phyloP scores from a whole-genome alignment of 257 asterid species.

The Buddleja alternifolia region DNA sequence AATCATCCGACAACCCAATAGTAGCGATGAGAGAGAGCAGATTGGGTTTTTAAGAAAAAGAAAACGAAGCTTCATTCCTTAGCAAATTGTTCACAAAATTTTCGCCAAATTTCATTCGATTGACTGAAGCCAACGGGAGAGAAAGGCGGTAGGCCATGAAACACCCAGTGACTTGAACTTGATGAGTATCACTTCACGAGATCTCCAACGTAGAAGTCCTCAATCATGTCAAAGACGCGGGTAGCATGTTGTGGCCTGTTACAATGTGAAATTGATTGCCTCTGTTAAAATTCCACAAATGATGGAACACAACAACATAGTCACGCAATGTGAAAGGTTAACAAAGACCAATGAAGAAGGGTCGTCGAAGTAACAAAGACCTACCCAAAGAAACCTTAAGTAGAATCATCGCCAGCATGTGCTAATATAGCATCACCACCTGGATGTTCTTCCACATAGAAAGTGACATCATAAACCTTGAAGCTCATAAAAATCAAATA shows the following conservation, averaged over 20 bases:
- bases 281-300: conserved; percentile 12
- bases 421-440: conserved; percentile 94
- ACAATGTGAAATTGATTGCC: conserved; percentile 19
- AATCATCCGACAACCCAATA: no score
- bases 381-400: conserved; percentile 86
- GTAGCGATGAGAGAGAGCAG: no score
- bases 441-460: conserved; percentile 97
- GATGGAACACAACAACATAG: no score
- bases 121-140: no score
- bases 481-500: conserved; percentile 3
- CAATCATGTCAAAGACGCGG: conserved; percentile 90
- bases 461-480: conserved; percentile 90
- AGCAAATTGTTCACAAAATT: no score
- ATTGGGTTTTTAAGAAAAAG: no score
- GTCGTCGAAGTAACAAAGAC: conserved; percentile 10
- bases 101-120: no score
- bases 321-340: conserved; percentile 1
- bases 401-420: conserved; percentile 95
- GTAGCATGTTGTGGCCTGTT: conserved; percentile 95
- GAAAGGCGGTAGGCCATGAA: no score
- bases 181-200: conserved; percentile 52
- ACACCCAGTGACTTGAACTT: no score
- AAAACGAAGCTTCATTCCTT: no score
- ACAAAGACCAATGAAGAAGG: background rate
- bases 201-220: conserved; percentile 77